A percentile compares a stretch with the other conserved stretches of the same genome.
Conservation (phyloP, 1,139 yeast genomes). For the Scheffersomyces segobiensis region DNA sequence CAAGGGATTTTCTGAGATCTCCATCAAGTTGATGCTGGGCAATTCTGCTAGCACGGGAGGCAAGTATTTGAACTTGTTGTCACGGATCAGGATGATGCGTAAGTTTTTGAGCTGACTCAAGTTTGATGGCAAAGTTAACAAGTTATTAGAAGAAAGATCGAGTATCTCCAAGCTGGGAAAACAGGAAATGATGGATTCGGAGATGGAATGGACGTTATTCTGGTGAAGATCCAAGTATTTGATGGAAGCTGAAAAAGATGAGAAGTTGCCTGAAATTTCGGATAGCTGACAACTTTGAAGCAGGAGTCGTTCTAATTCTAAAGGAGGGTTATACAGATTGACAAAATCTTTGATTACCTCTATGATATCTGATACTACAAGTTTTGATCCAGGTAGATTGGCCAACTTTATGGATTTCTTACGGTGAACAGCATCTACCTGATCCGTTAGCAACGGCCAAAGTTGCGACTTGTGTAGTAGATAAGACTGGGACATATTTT, state of each 20-base stretch:
- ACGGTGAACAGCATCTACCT: constrained; percentile 14
- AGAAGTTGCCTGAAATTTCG: constrained; percentile 50
- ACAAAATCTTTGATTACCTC: constrained; percentile 17
- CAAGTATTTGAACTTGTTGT: constrained; percentile 58
- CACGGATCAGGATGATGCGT: constrained; percentile 62
- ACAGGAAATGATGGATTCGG: constrained; percentile 39
- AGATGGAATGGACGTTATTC: constrained; percentile 56
- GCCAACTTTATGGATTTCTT: constrained; percentile 16
- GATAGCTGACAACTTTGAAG: constrained; percentile 52
- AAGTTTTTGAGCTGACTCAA: constrained; percentile 43
- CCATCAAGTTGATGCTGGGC: constrained; percentile 58
- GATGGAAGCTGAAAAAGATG: constrained; percentile 43
- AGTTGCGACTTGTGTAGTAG: constrained; percentile 5
- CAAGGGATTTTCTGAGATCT: constrained; percentile 69
- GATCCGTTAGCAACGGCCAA: constrained; percentile 15
- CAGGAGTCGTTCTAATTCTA: constrained; percentile 52
- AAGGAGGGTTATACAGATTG: constrained; percentile 23
- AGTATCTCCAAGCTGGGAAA: constrained; percentile 58
- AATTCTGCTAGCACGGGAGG: constrained; percentile 59
- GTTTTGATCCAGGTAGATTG: constrained; percentile 5
- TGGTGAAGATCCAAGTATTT: constrained; percentile 67
- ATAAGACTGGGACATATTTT: constrained; percentile 1
- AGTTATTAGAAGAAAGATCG: constrained; percentile 63
- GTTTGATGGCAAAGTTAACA: constrained; percentile 43
- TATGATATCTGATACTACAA: constrained; percentile 12